Base-by-base conservation (phyloP, 495 filamentous ascomycete genomes). In the Thermothielavioides terrestris region DNA sequence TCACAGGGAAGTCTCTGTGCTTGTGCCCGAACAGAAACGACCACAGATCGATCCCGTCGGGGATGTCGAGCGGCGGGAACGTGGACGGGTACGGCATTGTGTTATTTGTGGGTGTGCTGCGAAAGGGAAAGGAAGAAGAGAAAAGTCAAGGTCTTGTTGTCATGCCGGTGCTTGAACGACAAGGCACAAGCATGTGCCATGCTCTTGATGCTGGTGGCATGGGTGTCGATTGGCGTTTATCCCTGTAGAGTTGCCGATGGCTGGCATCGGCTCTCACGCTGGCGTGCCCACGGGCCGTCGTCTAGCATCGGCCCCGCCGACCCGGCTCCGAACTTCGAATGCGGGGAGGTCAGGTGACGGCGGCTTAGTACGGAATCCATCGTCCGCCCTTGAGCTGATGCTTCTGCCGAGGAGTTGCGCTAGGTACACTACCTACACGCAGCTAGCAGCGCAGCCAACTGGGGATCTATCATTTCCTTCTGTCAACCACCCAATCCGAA, bases 31-130 rank as follows among this genome's bases (percentile, higher is more conserved):
- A 90, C 8, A 97, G 62, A 39, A 94, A 83, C 0, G 73, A 70
- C 81, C 81, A 92, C 18, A 95, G 49, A 62, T 91, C 88, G 37
- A 79, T 52, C 18, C 44, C 41, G 25, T 76, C 56, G 0, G 88
- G 88, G 38, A 91, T 81, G 36, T 77, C 67, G 28, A 89, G 42
- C 0, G 62, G 56, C 3, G 74, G 71, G 59, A 78, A 85, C 34
- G 69, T 65, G 1, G 80, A 81, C 49, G 74, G 57, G 39, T 70
- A 61, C 48, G 82, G 78, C 75, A 85, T 85, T 34, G 48, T 58
- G 57, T 37, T 7, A n/a, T 28, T 17, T n/a, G 38, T 17, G 20
- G 12, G 7, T 27, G 21, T 14, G 44, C 26, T 15, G 1, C 20
- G 26, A 38, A 14, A 45, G 43, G 34, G n/a, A n/a, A n/a, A n/a